A percentile compares a stretch with the other conserved stretches of the same genome.
Conservation (phyloP, 2,329 filamentous ascomycete species). For the Trichoderma gracile region DNA sequence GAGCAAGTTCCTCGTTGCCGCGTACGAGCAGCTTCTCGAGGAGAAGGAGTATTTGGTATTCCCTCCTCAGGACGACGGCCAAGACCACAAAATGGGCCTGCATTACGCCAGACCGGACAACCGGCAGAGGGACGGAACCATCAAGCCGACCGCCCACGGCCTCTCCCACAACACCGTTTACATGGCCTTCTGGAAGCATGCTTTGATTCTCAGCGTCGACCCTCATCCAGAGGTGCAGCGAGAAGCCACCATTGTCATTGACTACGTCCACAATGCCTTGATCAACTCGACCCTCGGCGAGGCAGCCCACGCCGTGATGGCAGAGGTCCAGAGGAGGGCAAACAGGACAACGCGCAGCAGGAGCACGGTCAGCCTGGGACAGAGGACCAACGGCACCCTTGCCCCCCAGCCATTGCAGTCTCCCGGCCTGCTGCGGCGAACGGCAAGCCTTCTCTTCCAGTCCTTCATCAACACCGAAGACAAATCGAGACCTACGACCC, state of each 20-base stretch:
- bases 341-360: conserved; percentile 48
- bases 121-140: conserved; percentile 57
- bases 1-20: conserved; percentile 86
- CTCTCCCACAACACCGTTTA: conserved; percentile 87
- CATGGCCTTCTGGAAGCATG: conserved; percentile 90
- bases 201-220: conserved; percentile 87
- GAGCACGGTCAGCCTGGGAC: conserved; percentile 44
- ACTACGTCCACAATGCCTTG: conserved; percentile 78
- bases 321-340: conserved; percentile 64
- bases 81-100: conserved; percentile 62
- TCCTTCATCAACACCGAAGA: conserved; percentile 57
- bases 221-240: conserved; percentile 91
- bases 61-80: conserved; percentile 56
- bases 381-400: conserved; percentile 46
- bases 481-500: conserved; percentile 40
- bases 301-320: conserved; percentile 70
- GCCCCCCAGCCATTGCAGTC: conserved; percentile 51
- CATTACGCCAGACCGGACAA: conserved; percentile 61
- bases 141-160: conserved; percentile 58
- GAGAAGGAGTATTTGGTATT: conserved; percentile 70
- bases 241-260: conserved; percentile 80
- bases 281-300: conserved; percentile 74
- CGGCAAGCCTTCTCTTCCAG: conserved; percentile 63
- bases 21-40: conserved; percentile 85
- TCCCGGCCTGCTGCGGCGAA: conserved; percentile 62